Base-by-base conservation (phyloP, 768 basidiomycete species). In the Leccinum barrowsii region DNA sequence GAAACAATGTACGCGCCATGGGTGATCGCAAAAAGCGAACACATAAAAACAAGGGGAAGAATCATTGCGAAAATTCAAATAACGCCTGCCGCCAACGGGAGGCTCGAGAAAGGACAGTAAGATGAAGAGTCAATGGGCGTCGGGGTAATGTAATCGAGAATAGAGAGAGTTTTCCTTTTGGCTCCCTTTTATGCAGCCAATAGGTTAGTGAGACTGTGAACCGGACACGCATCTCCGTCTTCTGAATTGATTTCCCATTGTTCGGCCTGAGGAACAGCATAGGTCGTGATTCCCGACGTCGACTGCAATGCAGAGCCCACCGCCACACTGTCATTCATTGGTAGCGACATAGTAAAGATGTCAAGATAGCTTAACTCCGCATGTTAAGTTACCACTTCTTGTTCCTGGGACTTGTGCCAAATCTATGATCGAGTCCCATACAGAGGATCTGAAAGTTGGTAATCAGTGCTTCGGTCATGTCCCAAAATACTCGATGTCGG, bases 1-100 rank as follows among this genome's bases (percentile, higher is more conserved):
- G 59, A 60, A 42, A 67, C 56, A 24, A 70, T 63, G 17, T 59
- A 54, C 26, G 59, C 70, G 21, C 63, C 68, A 50, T 61, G 24
- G n/a, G 49, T n/a, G 15, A 56, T 46, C 4, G 56, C 47, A 22
- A 61, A 12, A 28, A 58, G 19, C 2, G 61, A 61, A 17, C 62
- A 48, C 2, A 62, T 12, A 6, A 48, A 47, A 49, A 57, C 19
- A 13, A 62, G 24, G 26, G 24, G 21, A 53, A 37, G 35, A 54
- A 55, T 35, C 68, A 70, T 71, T 34, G 21, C 8, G 42, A 26
- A 3, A 21, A 46, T 22, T 26, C 42, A 48, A 44, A 54, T 49
- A 57, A 35, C 4, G 17, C 32, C 62, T 12, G 7, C 40, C 37
- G 42, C 48, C 50, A 37, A 22, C 44, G 15, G 12, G 6, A 12